Evolutionary conservation across 352 stramenopile genomes (phyloP).

Genomic region (Globisporangium megalacanthum): DNA sequence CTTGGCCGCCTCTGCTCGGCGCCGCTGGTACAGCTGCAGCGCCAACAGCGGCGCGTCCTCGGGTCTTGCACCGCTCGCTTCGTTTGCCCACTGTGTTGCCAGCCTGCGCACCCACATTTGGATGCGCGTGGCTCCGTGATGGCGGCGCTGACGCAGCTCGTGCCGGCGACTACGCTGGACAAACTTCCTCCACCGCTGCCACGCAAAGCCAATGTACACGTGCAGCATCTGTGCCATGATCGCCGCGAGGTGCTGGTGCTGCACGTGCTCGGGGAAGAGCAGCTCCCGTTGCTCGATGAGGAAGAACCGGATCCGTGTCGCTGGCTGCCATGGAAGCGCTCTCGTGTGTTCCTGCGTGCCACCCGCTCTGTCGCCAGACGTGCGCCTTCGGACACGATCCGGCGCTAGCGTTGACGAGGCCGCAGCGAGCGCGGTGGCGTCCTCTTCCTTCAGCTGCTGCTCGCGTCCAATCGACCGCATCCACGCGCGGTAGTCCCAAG

Average conservation of each 20-base stretch:
- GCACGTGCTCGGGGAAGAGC: conserved; percentile 31
- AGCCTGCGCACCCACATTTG: conserved; percentile 40
- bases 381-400: neutral
- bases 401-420: neutral
- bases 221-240: conserved; percentile 62
- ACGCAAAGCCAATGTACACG: conserved; percentile 57
- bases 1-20: conserved; percentile 35
- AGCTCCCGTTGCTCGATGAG: conserved; percentile 40
- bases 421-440: conserved; percentile 16
- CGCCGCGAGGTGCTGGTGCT: conserved; percentile 26
- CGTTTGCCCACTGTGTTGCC: conserved; percentile 7
- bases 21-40: conserved; percentile 36
- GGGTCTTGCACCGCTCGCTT: conserved; percentile 1
- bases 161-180: conserved; percentile 28
- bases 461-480: conserved; percentile 34
- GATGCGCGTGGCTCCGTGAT: conserved; percentile 21
- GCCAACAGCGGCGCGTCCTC: conserved; percentile 26
- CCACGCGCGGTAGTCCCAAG: conserved; percentile 41
- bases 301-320: conserved; percentile 42
- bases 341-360: neutral
- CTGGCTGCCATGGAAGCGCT: conserved; percentile 29
- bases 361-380: neutral
- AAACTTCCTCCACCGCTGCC: conserved; percentile 43
- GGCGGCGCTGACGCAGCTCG: conserved; percentile 22
- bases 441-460: conserved; percentile 44